Percentiles rank a stretch among this genome's conserved stretches.
Evolutionary conservation across 441 rosid species (phyloP).

Genomic region (Croton laevigatus): DNA sequence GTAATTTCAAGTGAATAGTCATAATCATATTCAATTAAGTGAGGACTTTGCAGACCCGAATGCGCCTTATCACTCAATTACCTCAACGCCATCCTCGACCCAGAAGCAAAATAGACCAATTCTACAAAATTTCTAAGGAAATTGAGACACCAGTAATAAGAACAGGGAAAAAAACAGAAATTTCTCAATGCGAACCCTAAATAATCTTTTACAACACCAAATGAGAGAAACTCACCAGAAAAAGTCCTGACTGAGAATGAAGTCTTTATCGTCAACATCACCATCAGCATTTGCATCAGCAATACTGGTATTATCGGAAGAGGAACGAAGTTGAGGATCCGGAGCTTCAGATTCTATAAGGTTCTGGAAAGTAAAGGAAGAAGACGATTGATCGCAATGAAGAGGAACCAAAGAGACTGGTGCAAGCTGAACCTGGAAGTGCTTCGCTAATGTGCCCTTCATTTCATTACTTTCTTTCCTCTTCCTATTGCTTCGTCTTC

Average conservation of each 20-base stretch:
- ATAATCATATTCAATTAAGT: neutral
- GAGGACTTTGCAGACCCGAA: too few relatives aligned
- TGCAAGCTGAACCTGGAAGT: constrained; percentile 44
- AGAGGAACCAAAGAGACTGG: constrained; percentile 27
- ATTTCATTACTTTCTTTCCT: constrained; percentile 35
- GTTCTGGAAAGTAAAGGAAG: constrained; percentile 38
- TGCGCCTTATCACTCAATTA: too few relatives aligned
- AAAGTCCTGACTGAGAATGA: constrained; percentile 85
- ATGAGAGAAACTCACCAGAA: constrained; percentile 53
- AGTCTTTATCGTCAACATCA: constrained; percentile 45
- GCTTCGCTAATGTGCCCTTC: constrained; percentile 51
- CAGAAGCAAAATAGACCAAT: neutral
- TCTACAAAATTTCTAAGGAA: neutral
- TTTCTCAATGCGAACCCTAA: neutral
- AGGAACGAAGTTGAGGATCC: constrained; percentile 25
- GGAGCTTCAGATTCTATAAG: constrained; percentile 37
- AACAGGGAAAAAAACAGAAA: neutral
- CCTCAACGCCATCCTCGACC: neutral
- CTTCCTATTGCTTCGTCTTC: constrained; percentile 27
- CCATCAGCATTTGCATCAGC: constrained; percentile 31
- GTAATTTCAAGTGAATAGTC: neutral
- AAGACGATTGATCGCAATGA: constrained; percentile 35
- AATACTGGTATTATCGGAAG: constrained; percentile 22
- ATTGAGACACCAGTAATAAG: neutral
- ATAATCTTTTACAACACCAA: neutral